A percentile compares a stretch with the other conserved stretches of the same genome.
phyloP scores from a whole-genome alignment of 2,329 filamentous ascomycete species.

The Penicillium sp. region DNA sequence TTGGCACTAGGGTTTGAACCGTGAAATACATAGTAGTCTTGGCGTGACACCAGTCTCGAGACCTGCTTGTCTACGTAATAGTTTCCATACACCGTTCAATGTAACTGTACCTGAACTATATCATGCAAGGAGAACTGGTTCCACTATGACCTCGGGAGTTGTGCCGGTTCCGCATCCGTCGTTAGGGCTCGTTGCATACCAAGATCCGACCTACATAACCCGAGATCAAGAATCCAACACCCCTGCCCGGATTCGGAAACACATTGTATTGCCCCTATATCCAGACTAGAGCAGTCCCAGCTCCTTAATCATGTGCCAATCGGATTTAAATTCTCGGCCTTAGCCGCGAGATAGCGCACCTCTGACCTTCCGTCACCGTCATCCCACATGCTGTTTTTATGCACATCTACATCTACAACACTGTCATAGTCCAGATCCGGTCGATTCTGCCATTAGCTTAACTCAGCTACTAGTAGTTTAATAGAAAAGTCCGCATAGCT shows the following conservation, averaged over 20 bases:
- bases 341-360: not conserved
- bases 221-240: not conserved
- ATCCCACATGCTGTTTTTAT: slow-evolving; percentile 4
- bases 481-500: not conserved
- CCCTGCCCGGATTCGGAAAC: slow-evolving; percentile 1
- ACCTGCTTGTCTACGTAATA: no score
- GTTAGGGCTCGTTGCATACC: no score
- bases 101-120: no score
- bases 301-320: not conserved
- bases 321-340: not conserved
- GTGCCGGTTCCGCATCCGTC: no score
- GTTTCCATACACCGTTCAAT: no score
- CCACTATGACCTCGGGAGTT: no score
- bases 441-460: not conserved
- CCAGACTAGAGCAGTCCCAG: not conserved
- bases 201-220: not conserved
- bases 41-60: no score
- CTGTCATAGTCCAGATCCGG: slow-evolving; percentile 1
- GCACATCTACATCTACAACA: not conserved
- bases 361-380: not conserved
- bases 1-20: no score
- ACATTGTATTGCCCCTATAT: not conserved
- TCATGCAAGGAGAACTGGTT: no score
- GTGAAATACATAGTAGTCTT: no score
- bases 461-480: not conserved